Evolutionary conservation across 306 rosid genomes (phyloP).

Genomic region (Vachellia collinsii): DNA sequence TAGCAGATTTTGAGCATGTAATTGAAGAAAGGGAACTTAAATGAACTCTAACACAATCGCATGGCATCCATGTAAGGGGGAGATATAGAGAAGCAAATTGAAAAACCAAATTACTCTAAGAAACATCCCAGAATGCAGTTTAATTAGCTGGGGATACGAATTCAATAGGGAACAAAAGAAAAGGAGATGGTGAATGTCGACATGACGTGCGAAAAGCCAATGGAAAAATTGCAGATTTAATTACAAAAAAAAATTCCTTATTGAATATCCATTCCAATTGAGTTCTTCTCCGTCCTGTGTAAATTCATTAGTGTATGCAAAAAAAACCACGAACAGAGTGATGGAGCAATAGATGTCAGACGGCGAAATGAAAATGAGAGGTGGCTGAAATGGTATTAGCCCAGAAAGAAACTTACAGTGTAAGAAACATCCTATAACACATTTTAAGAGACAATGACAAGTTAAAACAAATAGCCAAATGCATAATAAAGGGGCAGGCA

Average conservation of each 20-base stretch:
- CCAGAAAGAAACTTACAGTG: not conserved
- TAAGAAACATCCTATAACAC: not conserved
- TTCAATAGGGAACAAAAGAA: not conserved
- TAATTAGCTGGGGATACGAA: not conserved
- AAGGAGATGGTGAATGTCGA: not conserved
- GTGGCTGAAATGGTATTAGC: not conserved
- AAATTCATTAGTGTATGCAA: not conserved
- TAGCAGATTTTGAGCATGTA: constrained; percentile 9
- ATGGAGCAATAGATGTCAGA: not conserved
- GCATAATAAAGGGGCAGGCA: not conserved
- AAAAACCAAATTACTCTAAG: not conserved
- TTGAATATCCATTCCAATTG: not conserved
- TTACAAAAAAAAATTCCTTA: not conserved
- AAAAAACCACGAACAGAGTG: not conserved
- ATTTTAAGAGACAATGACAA: not conserved
- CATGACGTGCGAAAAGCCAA: not conserved
- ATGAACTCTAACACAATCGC: not conserved
- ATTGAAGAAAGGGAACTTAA: not conserved
- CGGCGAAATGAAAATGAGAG: not conserved
- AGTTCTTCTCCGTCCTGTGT: not conserved
- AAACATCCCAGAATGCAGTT: not conserved
- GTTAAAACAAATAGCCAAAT: not conserved
- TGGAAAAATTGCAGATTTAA: constrained; percentile 24
- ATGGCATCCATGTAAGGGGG: not conserved
- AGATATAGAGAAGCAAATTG: constrained; percentile 20